Evolutionary conservation across 2,329 filamentous ascomycete species (phyloP).

Genomic region (Rhinocladiella mackenziei): DNA sequence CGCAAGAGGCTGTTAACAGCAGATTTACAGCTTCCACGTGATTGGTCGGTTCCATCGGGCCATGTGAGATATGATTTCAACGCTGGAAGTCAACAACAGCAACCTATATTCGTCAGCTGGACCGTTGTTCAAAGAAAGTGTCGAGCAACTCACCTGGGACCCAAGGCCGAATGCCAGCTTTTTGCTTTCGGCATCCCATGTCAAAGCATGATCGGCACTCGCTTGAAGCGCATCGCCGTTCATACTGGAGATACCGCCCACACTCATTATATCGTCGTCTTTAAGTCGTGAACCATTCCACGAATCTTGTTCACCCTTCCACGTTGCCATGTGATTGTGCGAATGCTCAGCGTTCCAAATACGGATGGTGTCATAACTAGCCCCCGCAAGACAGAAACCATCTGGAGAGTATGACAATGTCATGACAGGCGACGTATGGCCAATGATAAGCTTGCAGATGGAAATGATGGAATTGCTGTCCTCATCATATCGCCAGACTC

Average conservation of each 20-base stretch:
- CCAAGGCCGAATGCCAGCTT: slow-evolving; percentile 50
- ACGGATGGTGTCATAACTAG: slow-evolving; percentile 41
- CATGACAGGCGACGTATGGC: slow-evolving; percentile 36
- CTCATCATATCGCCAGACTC: slow-evolving; percentile 37
- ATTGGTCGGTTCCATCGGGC: too few species aligned
- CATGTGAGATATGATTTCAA: slow-evolving; percentile 15
- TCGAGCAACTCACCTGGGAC: slow-evolving; percentile 41
- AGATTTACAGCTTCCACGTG: neutral
- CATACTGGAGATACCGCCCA: slow-evolving; percentile 35
- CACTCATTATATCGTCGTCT: slow-evolving; percentile 33
- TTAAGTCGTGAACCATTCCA: slow-evolving; percentile 28
- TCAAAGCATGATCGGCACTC: slow-evolving; percentile 40
- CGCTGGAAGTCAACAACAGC: slow-evolving; percentile 29
- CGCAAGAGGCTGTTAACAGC: neutral
- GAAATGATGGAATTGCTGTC: slow-evolving; percentile 17
- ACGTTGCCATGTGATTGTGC: slow-evolving; percentile 41
- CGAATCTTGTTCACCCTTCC: slow-evolving; percentile 32
- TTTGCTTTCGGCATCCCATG: slow-evolving; percentile 53
- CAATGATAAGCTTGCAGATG: slow-evolving; percentile 26
- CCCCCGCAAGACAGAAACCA: slow-evolving; percentile 45
- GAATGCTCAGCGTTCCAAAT: slow-evolving; percentile 48
- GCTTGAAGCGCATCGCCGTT: slow-evolving; percentile 33
- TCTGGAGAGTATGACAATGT: slow-evolving; percentile 46
- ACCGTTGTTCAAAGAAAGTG: slow-evolving; percentile 5
- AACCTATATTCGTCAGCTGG: slow-evolving; percentile 23